Evolutionary conservation across 768 basidiomycete genomes (phyloP).

Genomic region (Kwoniella botswanensis): DNA sequence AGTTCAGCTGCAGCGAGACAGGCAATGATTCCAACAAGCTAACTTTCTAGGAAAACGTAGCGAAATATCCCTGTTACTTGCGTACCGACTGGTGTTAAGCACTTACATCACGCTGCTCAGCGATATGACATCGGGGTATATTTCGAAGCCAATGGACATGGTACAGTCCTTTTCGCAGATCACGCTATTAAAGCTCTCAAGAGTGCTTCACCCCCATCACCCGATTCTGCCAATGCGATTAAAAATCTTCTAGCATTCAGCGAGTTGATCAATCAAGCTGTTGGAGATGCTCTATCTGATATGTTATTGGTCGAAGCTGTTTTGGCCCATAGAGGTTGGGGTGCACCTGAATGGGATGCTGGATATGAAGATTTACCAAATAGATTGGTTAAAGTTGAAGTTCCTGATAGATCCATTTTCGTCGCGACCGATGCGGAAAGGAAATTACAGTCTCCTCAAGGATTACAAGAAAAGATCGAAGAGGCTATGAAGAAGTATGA

Average conservation of each 20-base stretch:
- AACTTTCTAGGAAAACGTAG: constrained; percentile 59
- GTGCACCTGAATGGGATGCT: constrained; percentile 85
- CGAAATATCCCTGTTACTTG: constrained; percentile 86
- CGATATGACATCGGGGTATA: constrained; percentile 95
- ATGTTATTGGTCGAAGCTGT: constrained; percentile 93
- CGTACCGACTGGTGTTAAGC: constrained; percentile 95
- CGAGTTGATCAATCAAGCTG: constrained; percentile 93
- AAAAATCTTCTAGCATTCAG: constrained; percentile 77
- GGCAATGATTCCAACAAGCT: background rate
- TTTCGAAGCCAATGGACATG: constrained; percentile 99
- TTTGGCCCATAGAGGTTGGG: constrained; percentile 83
- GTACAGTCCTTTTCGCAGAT: constrained; percentile 91
- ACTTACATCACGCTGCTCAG: constrained; percentile 96
- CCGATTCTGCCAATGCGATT: constrained; percentile 79
- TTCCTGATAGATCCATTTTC: constrained; percentile 79
- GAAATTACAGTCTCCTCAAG: constrained; percentile 75
- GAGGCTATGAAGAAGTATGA: constrained; percentile 76
- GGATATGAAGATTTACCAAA: constrained; percentile 93
- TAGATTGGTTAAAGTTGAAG: constrained; percentile 89
- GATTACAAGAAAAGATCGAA: constrained; percentile 81
- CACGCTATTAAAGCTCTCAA: constrained; percentile 69
- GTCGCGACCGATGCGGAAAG: constrained; percentile 93
- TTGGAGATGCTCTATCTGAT: constrained; percentile 95
- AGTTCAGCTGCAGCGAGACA: constrained; percentile 11
- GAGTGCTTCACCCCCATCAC: constrained; percentile 73